These are phyloP conservation scores for Heterobasidion occidentale DNA, from an alignment of 1,284 basidiomycete species.

Conservation along the genomic window DNA sequence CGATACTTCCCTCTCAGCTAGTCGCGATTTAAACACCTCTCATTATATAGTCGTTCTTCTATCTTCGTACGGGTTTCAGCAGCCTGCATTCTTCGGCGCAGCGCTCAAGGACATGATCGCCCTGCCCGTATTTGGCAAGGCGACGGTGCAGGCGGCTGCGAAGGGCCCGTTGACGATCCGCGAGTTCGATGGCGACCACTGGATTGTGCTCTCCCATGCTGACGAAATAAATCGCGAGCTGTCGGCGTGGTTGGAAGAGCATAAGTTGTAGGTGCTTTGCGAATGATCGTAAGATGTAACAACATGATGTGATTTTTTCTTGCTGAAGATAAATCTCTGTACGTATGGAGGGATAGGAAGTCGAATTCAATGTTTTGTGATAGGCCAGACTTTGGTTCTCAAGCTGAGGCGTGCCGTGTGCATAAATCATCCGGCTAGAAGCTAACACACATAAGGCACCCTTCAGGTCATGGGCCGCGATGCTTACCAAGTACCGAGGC, in stretches of 20 bases:
- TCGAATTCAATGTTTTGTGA: too few relatives aligned
- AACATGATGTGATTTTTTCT: neutral
- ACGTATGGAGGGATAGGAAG: too few relatives aligned
- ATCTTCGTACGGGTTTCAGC: slow-evolving; percentile 9
- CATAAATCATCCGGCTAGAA: too few relatives aligned
- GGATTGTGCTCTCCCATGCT: slow-evolving; percentile 20
- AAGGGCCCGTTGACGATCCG: slow-evolving; percentile 13
- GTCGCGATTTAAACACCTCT: neutral
- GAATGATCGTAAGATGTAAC: neutral
- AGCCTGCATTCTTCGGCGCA: slow-evolving; percentile 17
- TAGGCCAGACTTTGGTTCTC: too few relatives aligned
- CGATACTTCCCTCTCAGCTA: neutral
- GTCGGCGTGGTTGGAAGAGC: slow-evolving; percentile 13
- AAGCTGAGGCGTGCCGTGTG: too few relatives aligned
- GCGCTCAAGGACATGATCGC: slow-evolving; percentile 16
- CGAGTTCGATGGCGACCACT: slow-evolving; percentile 24
- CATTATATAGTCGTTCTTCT: slow-evolving; percentile 9
- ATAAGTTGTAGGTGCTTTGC: neutral
- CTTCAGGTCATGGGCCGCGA: too few relatives aligned
- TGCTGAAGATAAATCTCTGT: neutral
- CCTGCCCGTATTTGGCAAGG: slow-evolving; percentile 11
- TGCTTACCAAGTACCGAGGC: too few relatives aligned
- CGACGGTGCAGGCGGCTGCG: slow-evolving; percentile 11
- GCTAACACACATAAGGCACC: too few relatives aligned
- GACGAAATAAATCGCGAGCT: slow-evolving; percentile 20